Evolutionary conservation across 208 protist species (phyloP).

Genomic region (Trypanosoma brucei): DNA sequence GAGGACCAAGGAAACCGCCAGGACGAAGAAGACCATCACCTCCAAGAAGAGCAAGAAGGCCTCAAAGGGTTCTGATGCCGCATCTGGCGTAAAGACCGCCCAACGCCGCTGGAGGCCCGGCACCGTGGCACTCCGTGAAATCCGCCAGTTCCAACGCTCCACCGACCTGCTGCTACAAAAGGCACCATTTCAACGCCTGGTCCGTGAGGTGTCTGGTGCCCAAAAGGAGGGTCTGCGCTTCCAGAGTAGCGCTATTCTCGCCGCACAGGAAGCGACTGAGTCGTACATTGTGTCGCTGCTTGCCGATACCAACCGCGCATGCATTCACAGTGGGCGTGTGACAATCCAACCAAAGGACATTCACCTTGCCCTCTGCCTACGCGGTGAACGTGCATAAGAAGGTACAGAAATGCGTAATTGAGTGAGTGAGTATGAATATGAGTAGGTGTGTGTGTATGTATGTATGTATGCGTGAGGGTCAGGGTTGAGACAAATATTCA

Average conservation of each 20-base stretch:
- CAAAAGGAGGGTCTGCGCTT: conserved; percentile 1
- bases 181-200: conserved; percentile 86
- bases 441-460: neutral
- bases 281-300: conserved; percentile 90
- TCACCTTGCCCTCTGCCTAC: conserved; percentile 57
- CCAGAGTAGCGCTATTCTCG: neutral
- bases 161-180: conserved; percentile 89
- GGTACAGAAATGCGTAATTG: neutral
- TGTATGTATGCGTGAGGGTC: neutral
- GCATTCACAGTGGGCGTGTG: conserved; percentile 83
- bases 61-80: conserved; percentile 80
- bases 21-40: conserved; percentile 96
- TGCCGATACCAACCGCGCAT: conserved; percentile 90
- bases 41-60: conserved; percentile 96
- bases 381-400: conserved; percentile 38
- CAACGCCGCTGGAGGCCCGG: conserved; percentile 95
- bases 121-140: conserved; percentile 97
- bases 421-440: neutral
- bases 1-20: conserved; percentile 97
- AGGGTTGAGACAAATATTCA: too few relatives aligned
- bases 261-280: conserved; percentile 39
- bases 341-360: conserved; percentile 82
- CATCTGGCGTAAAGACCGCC: conserved; percentile 95
- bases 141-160: conserved; percentile 86
- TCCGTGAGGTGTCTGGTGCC: conserved; percentile 22